These are phyloP conservation scores for Liquidambar formosana DNA, from an alignment of 164 flowering plant genomes.

Conservation along the genomic window DNA sequence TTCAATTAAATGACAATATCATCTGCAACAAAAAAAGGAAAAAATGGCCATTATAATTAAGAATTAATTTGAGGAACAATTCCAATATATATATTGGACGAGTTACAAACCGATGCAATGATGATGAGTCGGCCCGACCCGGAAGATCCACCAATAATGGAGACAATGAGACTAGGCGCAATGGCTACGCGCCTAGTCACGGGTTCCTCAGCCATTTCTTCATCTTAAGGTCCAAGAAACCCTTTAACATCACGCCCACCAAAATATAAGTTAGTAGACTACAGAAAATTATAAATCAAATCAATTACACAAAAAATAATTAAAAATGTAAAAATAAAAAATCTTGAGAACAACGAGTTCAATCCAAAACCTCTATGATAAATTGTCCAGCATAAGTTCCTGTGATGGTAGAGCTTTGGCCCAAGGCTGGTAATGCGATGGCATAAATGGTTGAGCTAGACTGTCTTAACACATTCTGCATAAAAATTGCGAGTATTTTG, in stretches of 20 bases:
- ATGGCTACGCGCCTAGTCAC: slow-evolving; percentile 75
- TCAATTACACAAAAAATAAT: too few relatives aligned
- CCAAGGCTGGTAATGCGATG: slow-evolving; percentile 77
- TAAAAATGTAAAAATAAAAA: neutral
- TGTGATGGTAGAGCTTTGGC: slow-evolving; percentile 92
- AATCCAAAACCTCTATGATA: slow-evolving; percentile 66
- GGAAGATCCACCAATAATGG: slow-evolving; percentile 70
- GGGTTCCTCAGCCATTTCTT: slow-evolving; percentile 67
- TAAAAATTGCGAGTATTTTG: neutral
- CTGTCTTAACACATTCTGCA: slow-evolving; percentile 74
- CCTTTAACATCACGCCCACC: slow-evolving; percentile 33
- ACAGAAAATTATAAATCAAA: too few relatives aligned
- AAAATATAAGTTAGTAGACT: neutral
- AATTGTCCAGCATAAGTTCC: too few relatives aligned
- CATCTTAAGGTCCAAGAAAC: slow-evolving; percentile 80
- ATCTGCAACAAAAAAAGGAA: too few relatives aligned
- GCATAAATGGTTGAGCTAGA: slow-evolving; percentile 67
- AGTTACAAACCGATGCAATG: slow-evolving; percentile 82
- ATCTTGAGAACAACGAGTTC: neutral
- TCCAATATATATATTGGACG: too few relatives aligned
- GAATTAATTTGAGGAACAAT: too few relatives aligned
- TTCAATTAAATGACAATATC: too few relatives aligned
- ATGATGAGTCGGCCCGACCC: slow-evolving; percentile 78
- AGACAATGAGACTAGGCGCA: slow-evolving; percentile 67
- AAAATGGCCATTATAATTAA: neutral